Percentiles rank a stretch among this genome's conserved stretches.
Evolutionary conservation across 2,329 filamentous ascomycete species (phyloP).

Genomic region (Hymenoscyphus scutula): DNA sequence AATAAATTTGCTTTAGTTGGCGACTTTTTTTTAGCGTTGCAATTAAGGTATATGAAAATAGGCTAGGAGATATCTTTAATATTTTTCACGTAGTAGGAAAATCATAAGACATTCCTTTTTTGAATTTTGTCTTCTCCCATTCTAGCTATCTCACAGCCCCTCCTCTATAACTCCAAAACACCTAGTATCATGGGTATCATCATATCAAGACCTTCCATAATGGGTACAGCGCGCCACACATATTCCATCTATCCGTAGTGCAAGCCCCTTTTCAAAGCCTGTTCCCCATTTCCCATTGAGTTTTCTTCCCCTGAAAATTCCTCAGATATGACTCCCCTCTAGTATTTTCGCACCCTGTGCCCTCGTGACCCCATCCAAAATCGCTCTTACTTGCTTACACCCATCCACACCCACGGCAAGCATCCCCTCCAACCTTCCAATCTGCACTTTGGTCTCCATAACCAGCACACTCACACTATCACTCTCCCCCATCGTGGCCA

Average conservation of each 20-base stretch:
- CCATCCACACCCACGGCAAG: conserved; percentile 88
- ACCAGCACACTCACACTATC: conserved; percentile 77
- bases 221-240: neutral
- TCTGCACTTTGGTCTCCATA: conserved; percentile 86
- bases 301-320: conserved; percentile 38
- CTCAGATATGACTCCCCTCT: conserved; percentile 51
- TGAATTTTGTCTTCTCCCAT: neutral
- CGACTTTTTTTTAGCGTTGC: too few relatives aligned
- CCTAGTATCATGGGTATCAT: conserved; percentile 26
- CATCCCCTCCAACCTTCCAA: conserved; percentile 83
- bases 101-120: neutral
- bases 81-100: too few relatives aligned
- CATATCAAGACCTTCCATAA: conserved; percentile 2
- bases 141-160: neutral
- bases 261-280: neutral
- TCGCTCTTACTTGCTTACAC: conserved; percentile 78
- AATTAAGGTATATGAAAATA: too few relatives aligned
- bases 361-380: conserved; percentile 78
- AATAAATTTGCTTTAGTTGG: too few relatives aligned
- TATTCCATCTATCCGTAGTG: conserved; percentile 15
- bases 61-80: too few relatives aligned
- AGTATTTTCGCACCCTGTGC: conserved; percentile 66
- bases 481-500: conserved; percentile 72
- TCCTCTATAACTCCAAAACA: conserved; percentile 23
- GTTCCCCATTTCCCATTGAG: neutral